Evolutionary conservation across 371 early-diverging fungal genomes (phyloP), one percentile per base, ranked within the genome.

Genomic region (Fennellomyces sp.): DNA sequence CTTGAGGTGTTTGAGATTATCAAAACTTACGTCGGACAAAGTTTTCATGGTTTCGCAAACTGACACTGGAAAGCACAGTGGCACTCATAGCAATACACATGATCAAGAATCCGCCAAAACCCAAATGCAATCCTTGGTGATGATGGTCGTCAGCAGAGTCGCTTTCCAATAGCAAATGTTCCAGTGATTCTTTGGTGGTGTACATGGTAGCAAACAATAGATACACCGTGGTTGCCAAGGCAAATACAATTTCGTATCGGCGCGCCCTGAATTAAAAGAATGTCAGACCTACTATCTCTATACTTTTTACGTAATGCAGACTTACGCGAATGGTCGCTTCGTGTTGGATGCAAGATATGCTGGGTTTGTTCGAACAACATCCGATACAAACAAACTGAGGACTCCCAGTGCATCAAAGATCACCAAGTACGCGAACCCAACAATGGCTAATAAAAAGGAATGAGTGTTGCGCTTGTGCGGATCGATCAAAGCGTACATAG

Each of bases 401-500:
- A 86, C 75, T 2, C 88, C 88, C 63, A 88, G 70, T 2, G 88
- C 84, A 64, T 88, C 88, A 72, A 86, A 88, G 42, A 86, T 66
- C 33, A 82, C 73, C 28, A 88, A 58, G 55, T 86, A 88, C 2
- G 79, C 67, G 33, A 81, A 75, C 7, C 83, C 86, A 28, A 80
- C 70, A 13, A 84, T 60, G 3, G 85, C 86, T 82, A 65, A 19
- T n/a, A 54, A 19, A 52, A 23, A n/a, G n/a, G 36, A 33, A 42
- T 30, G 30, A 49, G 28, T 8, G n/a, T n/a, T n/a, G n/a, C n/a
- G n/a, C n/a, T n/a, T n/a, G n/a, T n/a, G n/a, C n/a, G n/a, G n/a
- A n/a, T n/a, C n/a, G n/a, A n/a, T n/a, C n/a, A n/a, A n/a, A 38
- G 13, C 73, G 68, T 73, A 83, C 87, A 74, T 51, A 86, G 58